Evolutionary conservation across 1,284 basidiomycete genomes (phyloP).

Genomic region (Ceratobasidium sp.): DNA sequence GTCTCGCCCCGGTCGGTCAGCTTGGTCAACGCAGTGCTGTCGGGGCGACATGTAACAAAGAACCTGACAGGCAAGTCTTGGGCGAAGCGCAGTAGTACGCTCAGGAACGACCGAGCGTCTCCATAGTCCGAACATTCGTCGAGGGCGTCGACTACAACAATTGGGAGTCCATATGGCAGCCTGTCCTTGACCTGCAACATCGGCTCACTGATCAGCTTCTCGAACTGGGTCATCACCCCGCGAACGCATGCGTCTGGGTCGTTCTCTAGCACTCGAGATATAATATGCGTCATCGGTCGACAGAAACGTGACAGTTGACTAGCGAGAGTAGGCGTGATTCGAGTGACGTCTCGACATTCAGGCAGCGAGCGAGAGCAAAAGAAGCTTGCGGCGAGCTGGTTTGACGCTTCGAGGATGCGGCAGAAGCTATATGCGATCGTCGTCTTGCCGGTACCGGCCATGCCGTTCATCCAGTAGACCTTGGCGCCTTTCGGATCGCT

Average conservation of each 20-base stretch:
- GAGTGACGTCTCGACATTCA: not conserved
- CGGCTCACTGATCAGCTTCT: not conserved
- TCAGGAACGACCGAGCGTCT: not conserved
- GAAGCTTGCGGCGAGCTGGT: not conserved
- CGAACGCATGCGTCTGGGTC: not conserved
- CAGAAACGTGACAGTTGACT: not conserved
- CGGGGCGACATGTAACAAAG: conserved; percentile 13
- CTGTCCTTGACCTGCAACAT: not conserved
- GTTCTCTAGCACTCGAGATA: not conserved
- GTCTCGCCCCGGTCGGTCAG: not conserved
- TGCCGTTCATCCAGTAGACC: conserved; percentile 11
- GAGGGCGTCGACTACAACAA: not conserved
- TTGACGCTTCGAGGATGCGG: not conserved
- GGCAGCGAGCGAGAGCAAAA: conserved; percentile 1
- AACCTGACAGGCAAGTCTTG: conserved; percentile 3
- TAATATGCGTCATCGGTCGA: not conserved
- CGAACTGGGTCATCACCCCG: not conserved
- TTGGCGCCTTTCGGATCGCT: not conserved
- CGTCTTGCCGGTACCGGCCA: not conserved
- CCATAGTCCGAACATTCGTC: not conserved
- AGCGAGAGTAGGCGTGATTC: not conserved
- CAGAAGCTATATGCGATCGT: conserved; percentile 1
- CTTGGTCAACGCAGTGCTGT: not conserved
- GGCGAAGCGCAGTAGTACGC: not conserved
- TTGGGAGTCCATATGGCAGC: not conserved